Conservation (phyloP, 2,329 filamentous ascomycete species). For the Cladosporium sp. region DNA sequence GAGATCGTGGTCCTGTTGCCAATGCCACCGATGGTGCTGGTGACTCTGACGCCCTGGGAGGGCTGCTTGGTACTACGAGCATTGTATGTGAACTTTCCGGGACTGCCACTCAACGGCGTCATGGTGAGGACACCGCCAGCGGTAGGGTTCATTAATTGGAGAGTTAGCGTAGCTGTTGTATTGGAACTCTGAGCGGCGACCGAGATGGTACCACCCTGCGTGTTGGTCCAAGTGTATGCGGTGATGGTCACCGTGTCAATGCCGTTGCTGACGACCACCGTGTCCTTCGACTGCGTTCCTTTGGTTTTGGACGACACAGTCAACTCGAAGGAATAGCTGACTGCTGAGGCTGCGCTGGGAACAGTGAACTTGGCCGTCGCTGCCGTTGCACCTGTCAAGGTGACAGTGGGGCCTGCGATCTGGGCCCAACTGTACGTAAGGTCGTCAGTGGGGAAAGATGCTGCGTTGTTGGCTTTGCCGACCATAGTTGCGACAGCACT, state of each 20-base stretch:
- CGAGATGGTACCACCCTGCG: conserved; percentile 36
- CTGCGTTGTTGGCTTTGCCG: conserved; percentile 34
- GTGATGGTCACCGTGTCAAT: conserved; percentile 37
- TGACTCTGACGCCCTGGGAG: conserved; percentile 24
- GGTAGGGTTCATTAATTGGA: conserved; percentile 24
- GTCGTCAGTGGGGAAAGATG: conserved; percentile 22
- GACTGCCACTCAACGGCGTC: conserved; percentile 21
- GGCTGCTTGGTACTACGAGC: conserved; percentile 33
- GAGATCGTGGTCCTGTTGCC: conserved; percentile 10
- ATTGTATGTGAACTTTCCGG: conserved; percentile 35
- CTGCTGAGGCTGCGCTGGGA: not conserved
- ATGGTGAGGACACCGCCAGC: conserved; percentile 30
- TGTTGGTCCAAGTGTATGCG: conserved; percentile 35
- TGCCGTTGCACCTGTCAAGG: not conserved
- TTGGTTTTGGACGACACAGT: conserved; percentile 21
- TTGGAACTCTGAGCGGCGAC: conserved; percentile 39
- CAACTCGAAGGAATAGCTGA: conserved; percentile 14
- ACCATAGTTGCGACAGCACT: conserved; percentile 28
- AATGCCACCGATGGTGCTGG: conserved; percentile 21
- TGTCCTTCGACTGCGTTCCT: conserved; percentile 32
- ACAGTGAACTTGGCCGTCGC: conserved; percentile 4
- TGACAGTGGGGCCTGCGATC: not conserved
- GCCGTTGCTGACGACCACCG: conserved; percentile 33
- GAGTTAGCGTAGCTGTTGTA: conserved; percentile 28
- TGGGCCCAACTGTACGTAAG: conserved; percentile 30